These are phyloP conservation scores for Candida sithepensis DNA, from an alignment of 805 yeast genomes.

Conservation along the genomic window DNA sequence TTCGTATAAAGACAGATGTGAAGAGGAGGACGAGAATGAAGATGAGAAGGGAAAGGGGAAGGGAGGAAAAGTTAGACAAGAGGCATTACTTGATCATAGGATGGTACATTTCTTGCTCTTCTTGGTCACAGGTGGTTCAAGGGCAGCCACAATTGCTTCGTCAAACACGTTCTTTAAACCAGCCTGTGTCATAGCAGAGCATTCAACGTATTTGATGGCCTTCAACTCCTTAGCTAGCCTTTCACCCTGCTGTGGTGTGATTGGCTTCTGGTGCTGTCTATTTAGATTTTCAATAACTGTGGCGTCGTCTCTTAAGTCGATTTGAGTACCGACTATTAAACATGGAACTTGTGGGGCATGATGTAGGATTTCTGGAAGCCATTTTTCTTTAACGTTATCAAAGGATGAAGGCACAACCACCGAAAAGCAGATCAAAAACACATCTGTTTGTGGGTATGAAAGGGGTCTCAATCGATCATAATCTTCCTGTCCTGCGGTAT, in stretches of 20 bases:
- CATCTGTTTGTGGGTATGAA: conserved; percentile 96
- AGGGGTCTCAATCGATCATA: conserved; percentile 96
- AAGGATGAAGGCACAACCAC: conserved; percentile 96
- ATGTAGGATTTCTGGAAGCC: conserved; percentile 96
- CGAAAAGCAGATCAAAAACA: conserved; percentile 90
- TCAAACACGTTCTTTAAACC: conserved; percentile 98
- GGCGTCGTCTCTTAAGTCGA: conserved; percentile 91
- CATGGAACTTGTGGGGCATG: conserved; percentile 98
- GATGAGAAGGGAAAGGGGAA: neutral
- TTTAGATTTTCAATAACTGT: conserved; percentile 84
- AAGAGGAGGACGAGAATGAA: neutral
- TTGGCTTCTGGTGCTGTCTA: conserved; percentile 86
- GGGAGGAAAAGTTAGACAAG: too few species aligned
- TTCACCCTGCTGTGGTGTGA: conserved; percentile 83
- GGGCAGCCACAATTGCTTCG: conserved; percentile 96
- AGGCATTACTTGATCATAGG: conserved; percentile 54
- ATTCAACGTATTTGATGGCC: conserved; percentile 95
- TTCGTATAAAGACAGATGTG: neutral
- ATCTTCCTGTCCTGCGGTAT: conserved; percentile 99
- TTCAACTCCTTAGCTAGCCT: conserved; percentile 89
- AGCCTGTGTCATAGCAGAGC: conserved; percentile 95
- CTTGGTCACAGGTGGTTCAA: conserved; percentile 91
- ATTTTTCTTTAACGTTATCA: conserved; percentile 95
- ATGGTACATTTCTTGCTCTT: conserved; percentile 82
- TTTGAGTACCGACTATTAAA: conserved; percentile 94